A percentile compares a stretch with the other conserved stretches of the same genome.
These are phyloP conservation scores for Mycena crocata DNA, from an alignment of 768 basidiomycete species.

Conservation along the genomic window DNA sequence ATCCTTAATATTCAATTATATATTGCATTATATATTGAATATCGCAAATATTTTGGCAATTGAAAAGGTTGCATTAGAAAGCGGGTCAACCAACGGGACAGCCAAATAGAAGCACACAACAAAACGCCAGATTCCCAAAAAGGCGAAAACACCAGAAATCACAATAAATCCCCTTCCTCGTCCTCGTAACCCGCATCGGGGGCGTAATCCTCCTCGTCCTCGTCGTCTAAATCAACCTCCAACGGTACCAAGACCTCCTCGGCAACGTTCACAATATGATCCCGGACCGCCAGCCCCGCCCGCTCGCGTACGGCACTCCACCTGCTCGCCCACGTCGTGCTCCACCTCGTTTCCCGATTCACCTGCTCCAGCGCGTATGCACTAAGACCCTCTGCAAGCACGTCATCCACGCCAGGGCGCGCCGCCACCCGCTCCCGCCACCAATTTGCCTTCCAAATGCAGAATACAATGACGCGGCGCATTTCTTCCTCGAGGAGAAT, in stretches of 20 bases:
- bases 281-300: not conserved
- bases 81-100: too few relatives aligned
- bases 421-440: constrained; percentile 10
- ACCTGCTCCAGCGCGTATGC: constrained; percentile 8
- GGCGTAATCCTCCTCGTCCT: too few relatives aligned
- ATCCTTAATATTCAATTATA: too few relatives aligned
- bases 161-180: too few relatives aligned
- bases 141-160: too few relatives aligned
- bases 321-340: not conserved
- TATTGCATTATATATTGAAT: too few relatives aligned
- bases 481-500: constrained; percentile 43
- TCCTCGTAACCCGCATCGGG: too few relatives aligned
- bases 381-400: not conserved
- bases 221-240: constrained; percentile 13
- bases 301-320: constrained; percentile 1
- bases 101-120: too few relatives aligned
- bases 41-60: too few relatives aligned
- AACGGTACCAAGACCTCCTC: not conserved
- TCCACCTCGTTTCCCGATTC: not conserved
- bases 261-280: not conserved
- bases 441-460: constrained; percentile 20
- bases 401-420: not conserved
- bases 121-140: too few relatives aligned
- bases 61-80: too few relatives aligned
- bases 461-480: constrained; percentile 35